Evolutionary conservation across 2,329 filamentous ascomycete genomes (phyloP), one percentile per base, ranked within the genome.

Genomic region (Thelonectria rubi): DNA sequence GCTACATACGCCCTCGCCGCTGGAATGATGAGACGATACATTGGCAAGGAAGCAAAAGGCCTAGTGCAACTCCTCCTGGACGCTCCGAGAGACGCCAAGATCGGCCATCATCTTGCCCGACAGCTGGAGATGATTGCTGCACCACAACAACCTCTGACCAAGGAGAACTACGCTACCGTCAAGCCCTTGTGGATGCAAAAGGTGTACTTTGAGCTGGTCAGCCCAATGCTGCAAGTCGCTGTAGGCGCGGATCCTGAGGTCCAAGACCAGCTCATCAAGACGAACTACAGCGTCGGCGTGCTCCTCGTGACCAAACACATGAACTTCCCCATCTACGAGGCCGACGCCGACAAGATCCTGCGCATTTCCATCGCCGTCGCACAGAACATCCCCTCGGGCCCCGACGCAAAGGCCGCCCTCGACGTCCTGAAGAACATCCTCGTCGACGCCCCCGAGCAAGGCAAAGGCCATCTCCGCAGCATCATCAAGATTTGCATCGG

Each of bases 301-400:
- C 76, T 88, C 5, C 75, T 81, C 0, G 77, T 84, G 48, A 74
- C 86, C 8, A 81, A 78, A 62, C 79, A 85, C 68, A 79, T 86
- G 59, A 74, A 74, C 17, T 85, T 82, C 54, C 70, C 77, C 2
- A 79, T 86, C 17, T 88, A 85, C 70, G 79, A 85, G 45, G 79
- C 81, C 15, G 84, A 88, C 50, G 74, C 79, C 1, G 77, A 77
- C 4, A 72, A 74, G 32, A 76, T 87, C 6, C 73, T 85, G 3
- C 80, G 82, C 9, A 75, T 86, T 15, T 77, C 82, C 6, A 80
- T 88, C 32, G 78, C 79, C 0, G 77, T 80, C 0, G 74, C 85
- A 6, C 78, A 78, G 56, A 81, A 75, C 17, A 74, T 80, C 9
- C 75, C 77, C 4, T 63, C 74, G 12, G 78, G 78, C 5, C 71